phyloP scores from a whole-genome alignment of 2,329 filamentous ascomycete species.

The Diplodia corticola region DNA sequence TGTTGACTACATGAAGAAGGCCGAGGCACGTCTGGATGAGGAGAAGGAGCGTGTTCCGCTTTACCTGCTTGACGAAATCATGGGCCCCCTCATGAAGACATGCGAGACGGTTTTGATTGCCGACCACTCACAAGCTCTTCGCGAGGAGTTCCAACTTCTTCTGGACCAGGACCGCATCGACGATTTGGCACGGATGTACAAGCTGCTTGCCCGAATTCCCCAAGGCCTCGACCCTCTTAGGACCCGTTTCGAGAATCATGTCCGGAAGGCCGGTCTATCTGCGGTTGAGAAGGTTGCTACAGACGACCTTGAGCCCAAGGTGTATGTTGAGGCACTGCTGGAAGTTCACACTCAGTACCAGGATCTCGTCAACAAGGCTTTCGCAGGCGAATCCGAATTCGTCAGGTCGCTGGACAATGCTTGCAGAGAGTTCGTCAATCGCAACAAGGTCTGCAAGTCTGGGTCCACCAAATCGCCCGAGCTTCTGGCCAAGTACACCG shows the following conservation, averaged over 20 bases:
- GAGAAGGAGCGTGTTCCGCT: constrained; percentile 92
- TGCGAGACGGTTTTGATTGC: constrained; percentile 89
- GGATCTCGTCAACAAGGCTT: constrained; percentile 85
- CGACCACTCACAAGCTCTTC: constrained; percentile 79
- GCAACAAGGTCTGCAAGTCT: constrained; percentile 92
- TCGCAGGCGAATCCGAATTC: constrained; percentile 94
- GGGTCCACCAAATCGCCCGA: constrained; percentile 94
- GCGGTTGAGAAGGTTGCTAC: constrained; percentile 89
- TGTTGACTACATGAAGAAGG: constrained; percentile 99
- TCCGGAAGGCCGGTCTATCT: constrained; percentile 81
- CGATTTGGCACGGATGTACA: constrained; percentile 96
- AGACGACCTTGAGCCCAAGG: constrained; percentile 88
- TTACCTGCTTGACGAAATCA: constrained; percentile 90
- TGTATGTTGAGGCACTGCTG: constrained; percentile 92
- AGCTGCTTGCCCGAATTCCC: constrained; percentile 81
- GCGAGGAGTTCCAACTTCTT: constrained; percentile 93
- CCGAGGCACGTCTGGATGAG: constrained; percentile 82
- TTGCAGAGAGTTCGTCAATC: constrained; percentile 96
- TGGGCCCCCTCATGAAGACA: constrained; percentile 75
- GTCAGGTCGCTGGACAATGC: constrained; percentile 95
- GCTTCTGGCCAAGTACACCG: constrained; percentile 91
- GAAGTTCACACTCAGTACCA: constrained; percentile 95
- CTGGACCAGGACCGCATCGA: constrained; percentile 93
- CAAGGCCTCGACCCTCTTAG: constrained; percentile 89
- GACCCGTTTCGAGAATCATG: constrained; percentile 85